Percentiles rank a stretch among this genome's conserved stretches.
These are phyloP conservation scores for Casaregolazyma suthepensis DNA, from an alignment of 1,139 yeast genomes.

Conservation along the genomic window DNA sequence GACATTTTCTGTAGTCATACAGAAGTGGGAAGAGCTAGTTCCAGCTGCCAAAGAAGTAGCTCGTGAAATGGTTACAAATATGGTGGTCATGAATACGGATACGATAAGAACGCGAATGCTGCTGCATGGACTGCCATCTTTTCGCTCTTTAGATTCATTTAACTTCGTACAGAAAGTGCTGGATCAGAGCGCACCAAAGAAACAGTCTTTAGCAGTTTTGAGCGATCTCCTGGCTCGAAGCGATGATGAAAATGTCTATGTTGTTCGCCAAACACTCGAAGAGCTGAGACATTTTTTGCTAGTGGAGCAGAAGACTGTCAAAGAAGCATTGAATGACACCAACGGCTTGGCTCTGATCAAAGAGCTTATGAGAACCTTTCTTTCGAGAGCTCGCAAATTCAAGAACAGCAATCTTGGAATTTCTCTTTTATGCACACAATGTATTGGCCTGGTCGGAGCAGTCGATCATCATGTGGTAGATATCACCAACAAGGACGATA, in stretches of 20 bases:
- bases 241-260: slow-evolving; percentile 63
- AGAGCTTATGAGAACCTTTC: slow-evolving; percentile 47
- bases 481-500: slow-evolving; percentile 27
- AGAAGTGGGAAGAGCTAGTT: slow-evolving; percentile 48
- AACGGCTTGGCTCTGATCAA: slow-evolving; percentile 35
- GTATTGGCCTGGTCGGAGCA: slow-evolving; percentile 73
- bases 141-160: slow-evolving; percentile 14
- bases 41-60: slow-evolving; percentile 21
- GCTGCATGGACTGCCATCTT: slow-evolving; percentile 26
- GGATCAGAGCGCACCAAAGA: slow-evolving; percentile 6
- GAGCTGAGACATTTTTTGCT: slow-evolving; percentile 55
- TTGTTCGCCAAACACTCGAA: slow-evolving; percentile 68
- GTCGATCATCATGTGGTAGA: slow-evolving; percentile 61
- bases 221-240: slow-evolving; percentile 40
- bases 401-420: slow-evolving; percentile 40
- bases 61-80: slow-evolving; percentile 15
- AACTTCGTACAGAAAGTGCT: slow-evolving; percentile 4
- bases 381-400: slow-evolving; percentile 54
- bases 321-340: slow-evolving; percentile 26
- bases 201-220: slow-evolving; percentile 11
- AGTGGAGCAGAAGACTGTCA: slow-evolving; percentile 45
- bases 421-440: slow-evolving; percentile 55
- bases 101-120: slow-evolving; percentile 15
- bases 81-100: slow-evolving; percentile 16
- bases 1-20: slow-evolving; percentile 53